Evolutionary conservation across 2,329 filamentous ascomycete genomes (phyloP).

Genomic region (Fusarium sp.): DNA sequence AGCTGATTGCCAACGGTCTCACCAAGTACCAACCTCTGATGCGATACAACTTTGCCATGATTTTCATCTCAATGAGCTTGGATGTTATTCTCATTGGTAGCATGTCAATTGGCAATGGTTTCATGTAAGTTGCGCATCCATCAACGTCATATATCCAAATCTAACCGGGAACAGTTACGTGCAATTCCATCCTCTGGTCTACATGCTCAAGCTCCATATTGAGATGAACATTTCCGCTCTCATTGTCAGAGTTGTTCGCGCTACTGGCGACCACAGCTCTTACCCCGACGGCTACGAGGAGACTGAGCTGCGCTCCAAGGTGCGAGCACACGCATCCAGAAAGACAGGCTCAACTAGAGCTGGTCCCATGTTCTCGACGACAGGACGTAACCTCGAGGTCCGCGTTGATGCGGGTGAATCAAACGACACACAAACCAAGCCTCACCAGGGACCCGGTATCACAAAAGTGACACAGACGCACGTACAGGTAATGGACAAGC

Average conservation of each 20-base stretch:
- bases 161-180: slow-evolving; percentile 32
- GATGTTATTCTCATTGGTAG: slow-evolving; percentile 44
- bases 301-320: slow-evolving; percentile 37
- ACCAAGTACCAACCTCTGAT: slow-evolving; percentile 61
- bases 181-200: slow-evolving; percentile 44
- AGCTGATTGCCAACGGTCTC: slow-evolving; percentile 54
- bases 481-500: slow-evolving; percentile 34
- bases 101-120: slow-evolving; percentile 43
- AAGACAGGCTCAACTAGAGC: slow-evolving; percentile 1
- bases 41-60: slow-evolving; percentile 47
- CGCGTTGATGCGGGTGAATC: slow-evolving; percentile 16
- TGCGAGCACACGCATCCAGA: not conserved
- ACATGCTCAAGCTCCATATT: slow-evolving; percentile 44
- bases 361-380: slow-evolving; percentile 6
- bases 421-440: not conserved
- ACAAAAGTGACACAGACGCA: slow-evolving; percentile 42
- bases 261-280: slow-evolving; percentile 40
- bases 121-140: slow-evolving; percentile 28
- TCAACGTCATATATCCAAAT: accelerated
- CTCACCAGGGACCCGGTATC: slow-evolving; percentile 28
- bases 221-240: slow-evolving; percentile 44
- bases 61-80: slow-evolving; percentile 43
- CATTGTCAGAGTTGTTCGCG: slow-evolving; percentile 42
- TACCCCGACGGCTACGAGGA: slow-evolving; percentile 17
- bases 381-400: slow-evolving; percentile 29